phyloP scores from a whole-genome alignment of 192 early-diverging fungal genomes.

The Thamnidium elegans region DNA sequence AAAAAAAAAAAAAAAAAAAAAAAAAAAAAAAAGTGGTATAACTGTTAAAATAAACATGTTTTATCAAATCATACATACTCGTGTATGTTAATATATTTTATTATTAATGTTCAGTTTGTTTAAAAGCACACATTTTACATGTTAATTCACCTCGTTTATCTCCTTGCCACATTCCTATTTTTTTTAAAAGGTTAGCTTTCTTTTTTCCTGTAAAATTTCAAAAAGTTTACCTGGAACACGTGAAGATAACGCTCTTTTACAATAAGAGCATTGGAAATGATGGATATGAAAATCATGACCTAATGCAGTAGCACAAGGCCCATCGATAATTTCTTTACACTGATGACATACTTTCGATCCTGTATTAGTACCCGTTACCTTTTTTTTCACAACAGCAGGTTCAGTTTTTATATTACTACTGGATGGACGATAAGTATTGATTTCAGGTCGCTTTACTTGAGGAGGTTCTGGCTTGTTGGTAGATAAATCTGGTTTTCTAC shows the following conservation, averaged over 20 bases:
- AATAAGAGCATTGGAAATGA: conserved; percentile 35
- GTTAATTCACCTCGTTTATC: conserved; percentile 8
- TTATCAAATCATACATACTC: too few relatives aligned
- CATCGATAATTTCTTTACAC: conserved; percentile 24
- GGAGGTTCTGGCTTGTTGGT: neutral
- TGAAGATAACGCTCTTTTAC: conserved; percentile 26
- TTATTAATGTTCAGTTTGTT: neutral
- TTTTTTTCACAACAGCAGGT: neutral
- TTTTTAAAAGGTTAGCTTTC: neutral
- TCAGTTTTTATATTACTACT: too few relatives aligned
- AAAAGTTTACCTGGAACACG: conserved; percentile 33
- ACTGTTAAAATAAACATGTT: too few relatives aligned
- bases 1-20: too few relatives aligned
- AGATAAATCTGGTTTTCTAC: neutral
- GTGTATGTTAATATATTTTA: too few relatives aligned
- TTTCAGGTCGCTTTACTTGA: neutral
- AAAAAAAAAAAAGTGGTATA: too few relatives aligned
- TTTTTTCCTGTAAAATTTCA: neutral
- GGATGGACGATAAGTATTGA: neutral
- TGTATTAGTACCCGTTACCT: neutral
- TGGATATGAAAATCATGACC: conserved; percentile 32
- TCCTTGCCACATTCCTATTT: conserved; percentile 21
- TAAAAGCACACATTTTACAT: conserved; percentile 20
- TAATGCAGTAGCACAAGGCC: conserved; percentile 26
- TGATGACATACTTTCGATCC: conserved; percentile 18